phyloP scores from a whole-genome alignment of 768 basidiomycete species.

The Mycena metata region DNA sequence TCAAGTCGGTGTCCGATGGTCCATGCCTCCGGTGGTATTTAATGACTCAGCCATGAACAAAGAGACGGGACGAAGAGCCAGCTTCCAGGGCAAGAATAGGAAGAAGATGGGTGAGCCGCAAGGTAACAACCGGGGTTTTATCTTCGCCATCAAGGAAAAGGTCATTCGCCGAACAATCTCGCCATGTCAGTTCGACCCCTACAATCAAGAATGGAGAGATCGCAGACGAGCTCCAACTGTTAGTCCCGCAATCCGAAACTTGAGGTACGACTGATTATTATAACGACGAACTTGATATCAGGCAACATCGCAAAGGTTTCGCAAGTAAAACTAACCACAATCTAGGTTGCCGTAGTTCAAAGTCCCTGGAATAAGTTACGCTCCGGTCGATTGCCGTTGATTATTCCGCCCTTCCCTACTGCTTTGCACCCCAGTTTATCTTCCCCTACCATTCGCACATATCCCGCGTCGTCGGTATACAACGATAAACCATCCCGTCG shows the following conservation, averaged over 20 bases:
- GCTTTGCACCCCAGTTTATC: constrained; percentile 66
- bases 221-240: too few relatives aligned
- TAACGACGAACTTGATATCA: background rate
- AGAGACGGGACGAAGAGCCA: too few relatives aligned
- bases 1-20: background rate
- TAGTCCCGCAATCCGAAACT: too few relatives aligned
- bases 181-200: too few relatives aligned
- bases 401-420: constrained; percentile 62
- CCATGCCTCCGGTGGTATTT: background rate
- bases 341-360: too few relatives aligned
- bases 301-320: background rate
- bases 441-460: constrained; percentile 67
- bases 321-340: background rate
- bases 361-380: constrained; percentile 61
- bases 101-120: too few relatives aligned
- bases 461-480: constrained; percentile 67
- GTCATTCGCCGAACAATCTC: too few relatives aligned
- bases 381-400: constrained; percentile 66
- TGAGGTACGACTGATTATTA: background rate
- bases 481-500: constrained; percentile 46
- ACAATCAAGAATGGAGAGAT: too few relatives aligned
- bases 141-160: too few relatives aligned
- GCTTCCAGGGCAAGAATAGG: too few relatives aligned
- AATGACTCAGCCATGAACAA: too few relatives aligned
- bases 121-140: too few relatives aligned